Conservation (phyloP, 352 stramenopile genomes). For the Globisporangium mamillatum region DNA sequence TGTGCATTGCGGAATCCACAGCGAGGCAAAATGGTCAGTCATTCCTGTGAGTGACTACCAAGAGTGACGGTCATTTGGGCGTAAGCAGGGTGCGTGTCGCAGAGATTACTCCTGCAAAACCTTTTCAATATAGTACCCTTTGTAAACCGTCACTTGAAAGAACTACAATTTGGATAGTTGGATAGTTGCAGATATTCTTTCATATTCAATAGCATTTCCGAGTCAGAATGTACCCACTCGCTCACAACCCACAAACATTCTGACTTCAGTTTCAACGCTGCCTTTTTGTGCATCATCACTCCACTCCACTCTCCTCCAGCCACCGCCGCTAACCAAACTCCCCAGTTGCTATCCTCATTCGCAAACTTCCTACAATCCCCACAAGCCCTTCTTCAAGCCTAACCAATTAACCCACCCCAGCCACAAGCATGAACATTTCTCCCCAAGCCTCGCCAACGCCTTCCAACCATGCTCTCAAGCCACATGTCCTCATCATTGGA, state of each 20-base stretch:
- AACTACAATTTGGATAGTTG: no score
- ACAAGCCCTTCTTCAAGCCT: not conserved
- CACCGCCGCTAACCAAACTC: no score
- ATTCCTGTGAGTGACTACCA: not conserved
- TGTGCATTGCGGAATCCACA: no score
- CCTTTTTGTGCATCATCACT: not conserved
- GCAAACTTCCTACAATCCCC: not conserved
- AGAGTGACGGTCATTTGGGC: not conserved
- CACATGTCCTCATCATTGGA: conserved; percentile 45
- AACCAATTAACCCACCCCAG: not conserved
- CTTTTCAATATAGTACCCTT: not conserved
- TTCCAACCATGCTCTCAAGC: not conserved
- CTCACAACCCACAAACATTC: not conserved
- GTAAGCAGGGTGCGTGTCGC: not conserved
- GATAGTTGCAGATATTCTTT: not conserved
- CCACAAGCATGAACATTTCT: not conserved
- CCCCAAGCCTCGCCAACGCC: not conserved
- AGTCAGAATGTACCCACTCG: conserved; percentile 1
- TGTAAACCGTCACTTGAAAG: not conserved
- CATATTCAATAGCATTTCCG: not conserved
- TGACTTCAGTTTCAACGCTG: not conserved
- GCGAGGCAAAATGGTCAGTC: not conserved
- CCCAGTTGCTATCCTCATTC: not conserved
- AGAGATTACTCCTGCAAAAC: not conserved
- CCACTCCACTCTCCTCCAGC: no score